Conservation (phyloP, 352 stramenopile genomes). For the Sclerospora graminicola region DNA sequence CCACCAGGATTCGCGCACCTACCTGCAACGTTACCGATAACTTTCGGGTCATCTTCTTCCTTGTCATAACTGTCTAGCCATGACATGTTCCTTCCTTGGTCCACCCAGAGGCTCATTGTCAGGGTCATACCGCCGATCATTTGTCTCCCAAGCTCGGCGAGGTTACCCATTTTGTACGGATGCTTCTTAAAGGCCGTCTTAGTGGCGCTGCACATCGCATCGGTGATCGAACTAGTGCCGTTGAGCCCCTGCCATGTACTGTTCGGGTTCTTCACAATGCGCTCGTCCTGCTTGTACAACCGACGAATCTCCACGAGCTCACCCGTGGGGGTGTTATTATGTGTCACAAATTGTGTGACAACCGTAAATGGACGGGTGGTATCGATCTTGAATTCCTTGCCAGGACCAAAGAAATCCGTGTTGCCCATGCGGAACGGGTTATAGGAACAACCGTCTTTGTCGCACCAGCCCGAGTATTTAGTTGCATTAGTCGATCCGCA, state of each 20-base stretch:
- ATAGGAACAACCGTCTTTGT: constrained; percentile 68
- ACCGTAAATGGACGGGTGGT: constrained; percentile 55
- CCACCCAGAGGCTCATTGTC: constrained; percentile 63
- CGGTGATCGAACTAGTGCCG: constrained; percentile 29
- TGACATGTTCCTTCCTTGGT: constrained; percentile 46
- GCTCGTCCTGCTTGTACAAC: constrained; percentile 57
- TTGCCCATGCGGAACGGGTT: constrained; percentile 66
- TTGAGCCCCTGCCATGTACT: constrained; percentile 20
- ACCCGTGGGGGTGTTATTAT: constrained; percentile 35
- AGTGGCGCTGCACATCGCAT: constrained; percentile 30
- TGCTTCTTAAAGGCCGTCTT: constrained; percentile 48
- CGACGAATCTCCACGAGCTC: constrained; percentile 59
- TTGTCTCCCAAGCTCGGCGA: constrained; percentile 42
- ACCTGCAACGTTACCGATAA: constrained; percentile 38
- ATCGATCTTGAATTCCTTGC: constrained; percentile 40
- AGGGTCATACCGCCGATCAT: constrained; percentile 52
- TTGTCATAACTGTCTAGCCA: constrained; percentile 67
- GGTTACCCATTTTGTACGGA: constrained; percentile 32
- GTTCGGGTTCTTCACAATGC: constrained; percentile 23
- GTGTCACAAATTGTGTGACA: constrained; percentile 63
- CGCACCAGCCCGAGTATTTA: constrained; percentile 61
- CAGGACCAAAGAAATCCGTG: constrained; percentile 49
- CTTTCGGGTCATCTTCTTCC: constrained; percentile 16
- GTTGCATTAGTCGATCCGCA: no score
- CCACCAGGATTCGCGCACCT: constrained; percentile 41